Percentiles rank a stretch among this genome's conserved stretches.
Evolutionary conservation across 495 filamentous ascomycete genomes (phyloP).

Genomic region (Astrothelium subdiscretum): DNA sequence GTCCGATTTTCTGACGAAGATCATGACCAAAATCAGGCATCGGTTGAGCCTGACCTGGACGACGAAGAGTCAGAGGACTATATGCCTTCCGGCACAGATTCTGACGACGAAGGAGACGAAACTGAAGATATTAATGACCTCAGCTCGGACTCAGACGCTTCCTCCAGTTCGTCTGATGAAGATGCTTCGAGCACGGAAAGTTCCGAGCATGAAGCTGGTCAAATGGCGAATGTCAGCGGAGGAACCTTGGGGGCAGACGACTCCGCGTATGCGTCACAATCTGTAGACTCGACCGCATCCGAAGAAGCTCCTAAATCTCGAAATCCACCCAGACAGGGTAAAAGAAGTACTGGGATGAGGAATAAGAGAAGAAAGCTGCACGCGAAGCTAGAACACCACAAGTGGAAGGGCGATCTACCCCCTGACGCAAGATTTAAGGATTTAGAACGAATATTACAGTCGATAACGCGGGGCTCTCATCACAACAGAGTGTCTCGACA

Average conservation of each 20-base stretch:
- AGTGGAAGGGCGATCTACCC: background rate
- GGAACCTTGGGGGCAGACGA: background rate
- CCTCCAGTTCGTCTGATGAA: background rate
- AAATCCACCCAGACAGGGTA: background rate
- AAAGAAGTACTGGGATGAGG: background rate
- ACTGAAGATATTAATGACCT: background rate
- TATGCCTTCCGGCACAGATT: background rate
- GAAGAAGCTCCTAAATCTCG: background rate
- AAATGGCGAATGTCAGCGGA: background rate
- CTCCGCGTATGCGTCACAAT: background rate
- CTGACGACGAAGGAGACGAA: background rate
- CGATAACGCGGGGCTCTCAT: background rate
- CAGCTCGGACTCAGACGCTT: slow-evolving; percentile 9
- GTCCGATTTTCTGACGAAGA: background rate
- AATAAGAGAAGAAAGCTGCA: background rate
- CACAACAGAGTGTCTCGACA: background rate
- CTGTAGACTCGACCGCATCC: background rate
- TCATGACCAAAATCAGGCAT: background rate
- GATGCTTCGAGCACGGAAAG: background rate
- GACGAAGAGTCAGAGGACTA: background rate
- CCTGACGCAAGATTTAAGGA: background rate
- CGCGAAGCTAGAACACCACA: background rate
- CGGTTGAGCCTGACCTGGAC: background rate
- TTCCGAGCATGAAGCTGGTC: background rate
- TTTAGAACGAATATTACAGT: background rate